Percentiles rank a stretch among this genome's conserved stretches.
phyloP scores from a whole-genome alignment of 805 yeast genomes.

The Metschnikowia noctiluminum region DNA sequence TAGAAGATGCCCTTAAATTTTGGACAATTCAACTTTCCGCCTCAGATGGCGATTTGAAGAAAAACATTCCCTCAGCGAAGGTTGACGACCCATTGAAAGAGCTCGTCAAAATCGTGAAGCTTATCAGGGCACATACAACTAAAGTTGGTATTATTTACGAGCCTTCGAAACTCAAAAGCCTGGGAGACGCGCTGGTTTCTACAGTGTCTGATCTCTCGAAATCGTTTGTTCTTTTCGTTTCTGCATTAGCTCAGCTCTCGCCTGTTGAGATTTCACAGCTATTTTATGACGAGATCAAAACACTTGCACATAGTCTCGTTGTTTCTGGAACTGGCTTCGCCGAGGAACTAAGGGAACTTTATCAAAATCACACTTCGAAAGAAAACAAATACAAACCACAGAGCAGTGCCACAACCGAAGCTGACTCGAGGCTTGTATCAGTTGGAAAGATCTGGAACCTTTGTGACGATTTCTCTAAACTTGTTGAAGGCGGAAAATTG shows the following conservation, averaged over 20 bases:
- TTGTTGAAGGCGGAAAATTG: constrained; percentile 48
- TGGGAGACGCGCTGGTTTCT: constrained; percentile 45
- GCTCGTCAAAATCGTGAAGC: constrained; percentile 51
- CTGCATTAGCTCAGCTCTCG: constrained; percentile 37
- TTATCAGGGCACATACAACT: constrained; percentile 73
- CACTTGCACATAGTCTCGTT: constrained; percentile 20
- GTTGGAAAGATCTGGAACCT: constrained; percentile 72
- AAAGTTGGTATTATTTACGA: constrained; percentile 70
- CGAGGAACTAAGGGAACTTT: constrained; percentile 25
- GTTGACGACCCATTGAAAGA: constrained; percentile 53
- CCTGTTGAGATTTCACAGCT: constrained; percentile 34
- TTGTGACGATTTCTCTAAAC: constrained; percentile 47
- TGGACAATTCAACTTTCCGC: constrained; percentile 13
- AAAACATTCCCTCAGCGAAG: constrained; percentile 14
- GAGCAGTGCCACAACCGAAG: constrained; percentile 12
- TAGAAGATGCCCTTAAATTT: constrained; percentile 17
- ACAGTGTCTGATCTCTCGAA: constrained; percentile 47
- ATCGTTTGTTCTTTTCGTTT: constrained; percentile 41
- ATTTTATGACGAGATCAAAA: constrained; percentile 32
- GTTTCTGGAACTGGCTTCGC: constrained; percentile 20
- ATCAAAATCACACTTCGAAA: background rate
- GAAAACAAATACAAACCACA: background rate
- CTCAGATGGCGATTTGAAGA: constrained; percentile 2
- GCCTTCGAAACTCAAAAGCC: constrained; percentile 45
- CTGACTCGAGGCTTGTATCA: constrained; percentile 44